Evolutionary conservation across 2,329 filamentous ascomycete genomes (phyloP), one percentile per base, ranked within the genome.

Genomic region (Aspergillus fructus): DNA sequence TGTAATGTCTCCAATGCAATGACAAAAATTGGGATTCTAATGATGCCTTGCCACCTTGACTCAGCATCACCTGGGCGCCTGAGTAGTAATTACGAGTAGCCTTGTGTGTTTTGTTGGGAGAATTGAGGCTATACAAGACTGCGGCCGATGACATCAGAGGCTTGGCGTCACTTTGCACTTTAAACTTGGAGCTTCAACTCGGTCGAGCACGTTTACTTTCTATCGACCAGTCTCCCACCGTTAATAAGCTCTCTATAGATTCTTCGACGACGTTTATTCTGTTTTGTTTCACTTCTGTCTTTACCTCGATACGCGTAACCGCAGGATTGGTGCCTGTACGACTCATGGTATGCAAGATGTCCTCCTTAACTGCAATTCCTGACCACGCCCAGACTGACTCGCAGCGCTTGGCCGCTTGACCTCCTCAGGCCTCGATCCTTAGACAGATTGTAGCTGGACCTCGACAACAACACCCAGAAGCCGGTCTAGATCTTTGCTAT

Each of bases 401-500:
- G 49, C 47, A 19, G 34, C 47, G 47, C 55, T 60, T 62, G 56
- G 55, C 60, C 61, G 54, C 49, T 56, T 54, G 55, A 23, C 37
- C 47, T 34, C 33, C 43, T 24, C 58, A 80, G 90, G 83, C 89
- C 54, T 91, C 88, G 21, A 77, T 97, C 60, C 83, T 97, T 64
- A 90, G 93, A 66, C 91, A 96, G 72, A 90, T 97, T 62, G 91
- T 97, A 61, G 92, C 94, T 45, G 89, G 93, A 9, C 93, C 94
- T 12, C 86, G 94, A 64, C 82, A 88, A 59, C 85, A 88, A 66
- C 93, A 97, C 72, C 83, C 89, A 30, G 93, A 97, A 78, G 89
- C 93, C 7, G 89, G 90, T 5, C 83, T 99, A 24, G 94, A 99
- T 72, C 83, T 99, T 45, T 97, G 93, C 81, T 99, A 99, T 75